Evolutionary conservation across 495 filamentous ascomycete species (phyloP).

Genomic region (Astrothelium macrocarpum): DNA sequence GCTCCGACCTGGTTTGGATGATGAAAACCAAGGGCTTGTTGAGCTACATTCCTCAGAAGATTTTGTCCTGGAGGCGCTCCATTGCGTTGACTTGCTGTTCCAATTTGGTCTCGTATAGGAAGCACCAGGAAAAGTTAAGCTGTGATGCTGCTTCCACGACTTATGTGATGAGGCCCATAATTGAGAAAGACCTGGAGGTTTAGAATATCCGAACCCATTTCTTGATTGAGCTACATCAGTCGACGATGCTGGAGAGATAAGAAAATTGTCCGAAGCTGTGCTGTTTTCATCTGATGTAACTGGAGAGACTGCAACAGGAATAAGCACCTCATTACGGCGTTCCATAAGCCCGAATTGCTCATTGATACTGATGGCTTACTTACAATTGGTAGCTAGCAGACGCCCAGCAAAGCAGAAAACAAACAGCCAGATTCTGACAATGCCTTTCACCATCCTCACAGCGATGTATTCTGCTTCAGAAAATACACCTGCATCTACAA

Average conservation of each 20-base stretch:
- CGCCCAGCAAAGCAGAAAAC: background rate
- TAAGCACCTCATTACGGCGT: background rate
- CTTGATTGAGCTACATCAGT: background rate
- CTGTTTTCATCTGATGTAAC: background rate
- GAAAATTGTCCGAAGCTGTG: background rate
- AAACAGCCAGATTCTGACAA: background rate
- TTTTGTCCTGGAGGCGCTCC: background rate
- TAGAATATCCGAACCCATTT: background rate
- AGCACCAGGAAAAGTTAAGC: too few relatives aligned
- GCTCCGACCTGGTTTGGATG: background rate
- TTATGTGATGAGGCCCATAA: background rate
- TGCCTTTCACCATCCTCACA: background rate
- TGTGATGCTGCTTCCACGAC: background rate
- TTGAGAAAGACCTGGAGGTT: background rate
- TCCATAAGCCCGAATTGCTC: background rate
- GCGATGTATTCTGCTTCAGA: background rate
- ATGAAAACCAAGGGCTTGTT: background rate
- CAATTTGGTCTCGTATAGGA: background rate
- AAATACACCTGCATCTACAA: background rate
- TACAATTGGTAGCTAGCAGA: background rate
- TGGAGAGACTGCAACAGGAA: background rate
- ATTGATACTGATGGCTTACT: background rate
- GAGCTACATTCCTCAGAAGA: background rate
- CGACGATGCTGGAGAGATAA: background rate
- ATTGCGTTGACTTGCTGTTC: background rate